These are phyloP conservation scores for Aegilops bicornis DNA, from an alignment of 176 grass and related monocot genomes.

Conservation along the genomic window DNA sequence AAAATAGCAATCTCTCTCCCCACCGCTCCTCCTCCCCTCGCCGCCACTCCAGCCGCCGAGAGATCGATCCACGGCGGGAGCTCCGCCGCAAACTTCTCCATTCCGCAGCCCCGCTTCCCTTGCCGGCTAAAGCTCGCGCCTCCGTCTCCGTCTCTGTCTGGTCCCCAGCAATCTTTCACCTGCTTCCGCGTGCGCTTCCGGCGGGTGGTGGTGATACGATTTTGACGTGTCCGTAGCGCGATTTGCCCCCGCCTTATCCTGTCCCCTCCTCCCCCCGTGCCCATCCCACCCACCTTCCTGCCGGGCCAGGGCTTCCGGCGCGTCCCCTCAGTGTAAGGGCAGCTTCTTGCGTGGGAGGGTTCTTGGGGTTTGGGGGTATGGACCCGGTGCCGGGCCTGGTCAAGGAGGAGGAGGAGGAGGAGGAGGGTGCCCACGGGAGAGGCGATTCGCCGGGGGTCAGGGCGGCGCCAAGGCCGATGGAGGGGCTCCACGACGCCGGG, in stretches of 20 bases:
- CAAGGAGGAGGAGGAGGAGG: constrained; percentile 59
- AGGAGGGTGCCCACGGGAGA: not conserved
- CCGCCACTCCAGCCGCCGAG: not conserved
- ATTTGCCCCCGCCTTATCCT: constrained; percentile 29
- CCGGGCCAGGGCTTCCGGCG: not conserved
- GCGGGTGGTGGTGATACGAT: not conserved
- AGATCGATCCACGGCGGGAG: not conserved
- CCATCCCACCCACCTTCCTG: not conserved
- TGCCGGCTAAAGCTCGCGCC: not conserved
- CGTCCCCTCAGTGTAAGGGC: not conserved
- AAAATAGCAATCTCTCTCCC: constrained; percentile 26
- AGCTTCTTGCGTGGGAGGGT: not conserved
- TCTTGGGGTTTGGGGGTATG: constrained; percentile 16
- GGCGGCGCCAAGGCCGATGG: constrained; percentile 58
- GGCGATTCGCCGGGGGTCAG: not conserved
- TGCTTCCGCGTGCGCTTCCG: constrained; percentile 9
- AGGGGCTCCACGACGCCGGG: constrained; percentile 73
- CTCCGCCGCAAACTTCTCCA: not conserved
- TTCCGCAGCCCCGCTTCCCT: not conserved
- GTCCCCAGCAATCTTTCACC: constrained; percentile 5
- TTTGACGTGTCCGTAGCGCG: not conserved
- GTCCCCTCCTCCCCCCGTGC: not conserved
- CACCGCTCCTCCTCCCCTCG: constrained; percentile 1
- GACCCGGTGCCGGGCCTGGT: constrained; percentile 55
- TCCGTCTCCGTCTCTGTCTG: not conserved